Base-by-base conservation (phyloP, 2,329 filamentous ascomycete genomes). In the Ceratocystis alfenasii region DNA sequence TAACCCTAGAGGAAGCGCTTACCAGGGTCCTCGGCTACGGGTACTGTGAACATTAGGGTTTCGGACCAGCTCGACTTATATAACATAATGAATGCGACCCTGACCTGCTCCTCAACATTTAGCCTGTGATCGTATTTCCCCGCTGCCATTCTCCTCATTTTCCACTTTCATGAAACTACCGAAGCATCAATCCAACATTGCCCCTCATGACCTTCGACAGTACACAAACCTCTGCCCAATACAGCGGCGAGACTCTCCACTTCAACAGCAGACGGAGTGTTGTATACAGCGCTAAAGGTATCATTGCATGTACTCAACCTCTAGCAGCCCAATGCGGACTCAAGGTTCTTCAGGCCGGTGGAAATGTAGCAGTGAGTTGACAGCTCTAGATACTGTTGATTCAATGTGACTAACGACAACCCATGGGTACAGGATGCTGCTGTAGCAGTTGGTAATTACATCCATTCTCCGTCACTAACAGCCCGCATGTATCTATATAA, bases 231-330 rank as follows among this genome's bases (percentile, higher is more conserved):
- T 17, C 28, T 6, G 12, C 53, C 28, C 6, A 5, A 30, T n/a
- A 59, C 53, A 15, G 44, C 46, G 33, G 50, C 17, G 15, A 30
- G 8, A 12, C 57, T 17, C 60, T 67, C 17, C 45, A 53, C 17
- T 69, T 69, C 44, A 48, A 50, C 10, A 67, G 67, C 25, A 55
- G 93, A 48, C 81, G 94, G 69, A 96, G 93, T 71, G 91, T 95
- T 12, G 90, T 97, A 12, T 92, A 97, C 74, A 96, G 90, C 74
- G 92, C 89, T 4, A 87, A 92, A 72, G 93, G 91, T 59, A 96
- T 97, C 67, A 89, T 97, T 61, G 83, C 92, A 10, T 95, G 88
- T 73, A 89, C 90, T 1, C 93, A 97, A 74, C 91, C 94, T 15
- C 79, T 97, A 65, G 94, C 94, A 5, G 88, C 89, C 28, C 89